Conservation (phyloP, 2,329 filamentous ascomycete genomes). For the Graphiopsis chlorocephala region DNA sequence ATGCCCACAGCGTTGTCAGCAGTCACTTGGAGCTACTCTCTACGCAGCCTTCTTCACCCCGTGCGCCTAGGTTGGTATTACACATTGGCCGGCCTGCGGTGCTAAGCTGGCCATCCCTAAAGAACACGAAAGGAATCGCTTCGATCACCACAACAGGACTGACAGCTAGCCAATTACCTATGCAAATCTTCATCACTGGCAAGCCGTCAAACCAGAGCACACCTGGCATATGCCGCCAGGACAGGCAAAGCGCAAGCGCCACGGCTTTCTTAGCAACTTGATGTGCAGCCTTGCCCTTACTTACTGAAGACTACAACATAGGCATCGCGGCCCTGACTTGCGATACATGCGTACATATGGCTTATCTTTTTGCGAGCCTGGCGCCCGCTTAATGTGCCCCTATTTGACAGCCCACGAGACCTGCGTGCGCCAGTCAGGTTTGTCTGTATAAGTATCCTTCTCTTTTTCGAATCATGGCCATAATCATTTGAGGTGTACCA, state of each 20-base stretch:
- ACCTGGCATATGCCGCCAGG: not conserved
- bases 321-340: not conserved
- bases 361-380: not conserved
- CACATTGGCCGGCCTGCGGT: not conserved
- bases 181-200: not conserved
- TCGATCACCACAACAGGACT: not conserved
- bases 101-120: not conserved
- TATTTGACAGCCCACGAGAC: not conserved
- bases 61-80: not conserved
- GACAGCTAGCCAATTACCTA: not conserved
- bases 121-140: not conserved
- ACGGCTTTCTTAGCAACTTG: not conserved
- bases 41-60: not conserved
- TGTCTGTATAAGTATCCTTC: not conserved
- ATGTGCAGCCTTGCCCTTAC: not conserved
- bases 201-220: not conserved
- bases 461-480: not conserved
- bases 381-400: not conserved
- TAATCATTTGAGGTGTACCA: not conserved
- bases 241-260: not conserved
- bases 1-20: not conserved
- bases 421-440: not conserved
- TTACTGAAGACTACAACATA: not conserved
- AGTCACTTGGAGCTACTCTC: not conserved
- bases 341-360: not conserved